Base-by-base conservation (phyloP, 331 rosid genomes). In the Spiraea crenata region DNA sequence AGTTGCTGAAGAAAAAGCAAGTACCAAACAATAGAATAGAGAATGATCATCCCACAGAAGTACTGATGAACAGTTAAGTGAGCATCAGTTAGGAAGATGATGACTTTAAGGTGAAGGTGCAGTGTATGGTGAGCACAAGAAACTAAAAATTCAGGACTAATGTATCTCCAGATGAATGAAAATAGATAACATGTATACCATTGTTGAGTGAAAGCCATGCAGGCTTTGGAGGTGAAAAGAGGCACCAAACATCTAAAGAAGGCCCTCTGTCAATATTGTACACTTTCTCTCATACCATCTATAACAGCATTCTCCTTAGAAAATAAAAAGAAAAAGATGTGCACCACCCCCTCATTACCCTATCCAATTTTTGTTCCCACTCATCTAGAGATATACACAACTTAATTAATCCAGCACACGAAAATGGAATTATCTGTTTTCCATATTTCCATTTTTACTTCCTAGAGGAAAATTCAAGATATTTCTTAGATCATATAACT, bases 121-220 rank as follows among this genome's bases (percentile, higher is more conserved):
- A 37, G 71, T 49, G 47, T 13, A 67, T 19, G 42, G 35, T 50
- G 16, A 67, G 49, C n/a, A 67, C 44, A 17, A 50, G 46, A 67
- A 50, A 38, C 57, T 35, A 67, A 34, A 49, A 35, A 16, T 48
- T 67, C 59, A 31, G 57, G 13, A 16, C 15, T 45, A 14, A 64
- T 46, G 5, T 34, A 15, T 4, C 58, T 50, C 71, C 35, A 50
- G 16, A 51, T 34, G 20, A 37, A 50, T 50, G 13, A 17, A 46
- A 67, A 40, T 17, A n/a, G 15, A 37, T 51, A 50, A 13, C 25
- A 67, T 35, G 31, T 57, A 25, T n/a, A 31, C n/a, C 62, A 8
- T 34, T 57, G 41, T 57, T 57, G 39, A 57, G 62, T 34, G 17
- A 57, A 57, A 35, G 40, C 39, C 16, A 31, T 25, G 38, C 8